Base-by-base conservation (phyloP, 306 rosid species). In the Cucumis cinereus region DNA sequence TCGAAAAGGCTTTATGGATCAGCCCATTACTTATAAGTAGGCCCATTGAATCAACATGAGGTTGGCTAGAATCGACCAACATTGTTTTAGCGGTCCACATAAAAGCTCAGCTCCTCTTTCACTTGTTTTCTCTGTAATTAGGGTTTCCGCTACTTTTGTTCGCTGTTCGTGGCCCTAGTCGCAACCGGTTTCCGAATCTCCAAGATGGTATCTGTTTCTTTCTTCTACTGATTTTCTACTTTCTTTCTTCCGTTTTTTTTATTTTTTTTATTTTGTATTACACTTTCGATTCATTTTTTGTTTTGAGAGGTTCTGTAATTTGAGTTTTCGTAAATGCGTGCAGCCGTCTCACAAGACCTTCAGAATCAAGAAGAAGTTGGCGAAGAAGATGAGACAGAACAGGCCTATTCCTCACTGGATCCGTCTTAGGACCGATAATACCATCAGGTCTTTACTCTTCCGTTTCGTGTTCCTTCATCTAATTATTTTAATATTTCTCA, bases 381-480 rank as follows among this genome's bases (percentile, higher is more conserved):
- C 89, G 59, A 92, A 92, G 92, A 92, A 92, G 96, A 92, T 89
- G 96, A 88, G 98, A 80, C 96, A 90, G 87, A 92, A 92, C 76
- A 86, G 98, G 90, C 98, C 96, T 38, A 89, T 90, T 36, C 98
- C 98, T 8, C 89, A 90, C 64, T 90, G 96, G 96, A 92, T 92
- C 83, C 95, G 98, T 10, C 70, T 89, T 86, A 88, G 98, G 74
- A 92, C 98, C 0, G 98, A 92, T 55, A 92, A 92, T 85, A 92
- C 92, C 23, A 92, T 92, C 83, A 85, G 96, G 98, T 87, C 5
- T 6, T 26, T 73, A 10, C 22, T 33, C 41, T 40, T 60, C 70
- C 22, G 15, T 10, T 5, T 10, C 0, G 0, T 1, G 0, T 2
- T 8, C 8, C 1, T 67, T 58, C 5, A 3, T 17, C 4, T 17